Evolutionary conservation across 2,329 filamentous ascomycete genomes (phyloP).

Genomic region (Paecilomyces formosus): DNA sequence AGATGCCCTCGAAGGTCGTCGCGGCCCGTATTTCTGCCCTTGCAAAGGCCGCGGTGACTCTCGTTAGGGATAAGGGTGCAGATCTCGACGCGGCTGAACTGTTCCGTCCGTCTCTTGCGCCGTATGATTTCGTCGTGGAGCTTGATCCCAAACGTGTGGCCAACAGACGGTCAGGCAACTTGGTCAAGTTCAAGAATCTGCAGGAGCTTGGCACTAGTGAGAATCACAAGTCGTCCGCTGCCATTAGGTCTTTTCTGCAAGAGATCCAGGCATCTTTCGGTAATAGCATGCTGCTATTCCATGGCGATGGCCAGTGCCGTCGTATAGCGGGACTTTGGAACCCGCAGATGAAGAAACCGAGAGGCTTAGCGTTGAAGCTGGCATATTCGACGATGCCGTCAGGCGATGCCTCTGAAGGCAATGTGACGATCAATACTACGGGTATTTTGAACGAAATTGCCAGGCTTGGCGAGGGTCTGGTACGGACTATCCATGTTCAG

Average conservation of each 20-base stretch:
- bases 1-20: constrained; percentile 67
- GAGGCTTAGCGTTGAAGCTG: constrained; percentile 28
- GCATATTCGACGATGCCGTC: constrained; percentile 28
- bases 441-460: constrained; percentile 39
- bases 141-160: constrained; percentile 51
- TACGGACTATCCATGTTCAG: constrained; percentile 45
- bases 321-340: constrained; percentile 61
- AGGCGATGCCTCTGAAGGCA: constrained; percentile 7
- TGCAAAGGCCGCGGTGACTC: constrained; percentile 64
- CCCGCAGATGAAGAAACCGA: constrained; percentile 34
- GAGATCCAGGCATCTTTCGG: constrained; percentile 63
- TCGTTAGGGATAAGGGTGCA: constrained; percentile 49
- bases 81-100: constrained; percentile 52
- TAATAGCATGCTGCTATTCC: constrained; percentile 71
- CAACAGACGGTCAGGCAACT: constrained; percentile 29
- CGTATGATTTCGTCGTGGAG: constrained; percentile 82
- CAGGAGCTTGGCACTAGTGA: constrained; percentile 40
- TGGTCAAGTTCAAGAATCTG: constrained; percentile 68
- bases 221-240: constrained; percentile 49
- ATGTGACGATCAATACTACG: constrained; percentile 29
- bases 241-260: constrained; percentile 54
- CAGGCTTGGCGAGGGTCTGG: constrained; percentile 52
- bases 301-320: constrained; percentile 52
- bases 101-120: constrained; percentile 64
- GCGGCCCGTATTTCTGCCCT: constrained; percentile 76